Evolutionary conservation across 2,329 filamentous ascomycete species (phyloP).

Genomic region (Diaporthe destruens): DNA sequence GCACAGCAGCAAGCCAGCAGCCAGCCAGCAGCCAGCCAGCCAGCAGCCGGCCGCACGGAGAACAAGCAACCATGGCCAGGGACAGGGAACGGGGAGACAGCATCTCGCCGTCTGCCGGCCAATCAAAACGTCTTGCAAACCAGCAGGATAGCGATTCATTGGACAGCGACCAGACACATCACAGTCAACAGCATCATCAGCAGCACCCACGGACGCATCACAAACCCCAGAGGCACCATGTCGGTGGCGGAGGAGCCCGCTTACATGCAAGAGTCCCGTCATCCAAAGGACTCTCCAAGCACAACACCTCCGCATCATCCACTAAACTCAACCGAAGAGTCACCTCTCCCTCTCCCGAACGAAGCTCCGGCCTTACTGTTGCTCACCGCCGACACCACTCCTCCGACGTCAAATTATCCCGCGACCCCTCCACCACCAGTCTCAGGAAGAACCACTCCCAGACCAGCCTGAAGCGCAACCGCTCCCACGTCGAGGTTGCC

Average conservation of each 20-base stretch:
- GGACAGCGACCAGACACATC: constrained; percentile 51
- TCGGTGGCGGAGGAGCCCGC: constrained; percentile 57
- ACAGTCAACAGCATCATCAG: constrained; percentile 50
- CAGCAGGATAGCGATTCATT: constrained; percentile 55
- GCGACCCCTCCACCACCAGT: constrained; percentile 58
- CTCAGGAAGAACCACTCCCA: constrained; percentile 67
- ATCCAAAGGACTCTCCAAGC: constrained; percentile 64
- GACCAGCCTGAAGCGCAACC: constrained; percentile 70
- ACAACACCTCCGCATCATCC: constrained; percentile 51
- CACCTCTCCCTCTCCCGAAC: constrained; percentile 58
- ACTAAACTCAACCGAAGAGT: constrained; percentile 59
- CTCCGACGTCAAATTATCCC: constrained; percentile 61
- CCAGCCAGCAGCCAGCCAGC: not conserved
- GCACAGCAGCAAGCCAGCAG: constrained; percentile 12
- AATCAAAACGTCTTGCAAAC: constrained; percentile 66
- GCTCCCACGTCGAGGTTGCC: constrained; percentile 68
- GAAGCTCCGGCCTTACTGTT: constrained; percentile 47
- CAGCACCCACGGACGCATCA: constrained; percentile 50
- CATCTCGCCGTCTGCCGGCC: constrained; percentile 58
- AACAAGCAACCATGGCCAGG: constrained; percentile 48
- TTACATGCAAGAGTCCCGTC: constrained; percentile 66
- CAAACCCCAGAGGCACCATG: constrained; percentile 58
- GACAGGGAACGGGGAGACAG: constrained; percentile 62
- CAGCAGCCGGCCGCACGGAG: constrained; percentile 18
- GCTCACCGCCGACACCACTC: constrained; percentile 62